Base-by-base conservation (phyloP, 2,329 filamentous ascomycete species). In the Aureobasidium musti region DNA sequence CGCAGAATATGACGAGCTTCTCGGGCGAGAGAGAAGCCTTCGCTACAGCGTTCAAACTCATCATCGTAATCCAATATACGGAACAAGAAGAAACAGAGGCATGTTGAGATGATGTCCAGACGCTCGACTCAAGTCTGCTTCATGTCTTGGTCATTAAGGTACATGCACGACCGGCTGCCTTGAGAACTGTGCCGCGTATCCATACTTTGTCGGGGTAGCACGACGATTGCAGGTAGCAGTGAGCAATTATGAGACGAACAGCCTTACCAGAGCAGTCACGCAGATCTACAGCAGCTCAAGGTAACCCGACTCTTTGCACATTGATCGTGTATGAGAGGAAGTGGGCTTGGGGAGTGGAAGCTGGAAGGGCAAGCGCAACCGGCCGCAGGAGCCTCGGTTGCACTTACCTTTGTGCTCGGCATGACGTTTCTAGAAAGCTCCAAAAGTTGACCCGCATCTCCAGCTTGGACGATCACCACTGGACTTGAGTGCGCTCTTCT, bases 391-490 rank as follows among this genome's bases (percentile, higher is more conserved):
- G 6, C 7, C 11, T n/a, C 60, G 60, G 47, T 13, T 63, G 26
- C 19, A 63, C 47, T 11, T 63, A 33, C 47, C 47, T 7, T 33
- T 6, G 8, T 4, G 7, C 5, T 6, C 19, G 5, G 11, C 45
- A 50, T 17, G 23, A 65, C 61, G 61, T 53, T 65, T 65, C 61
- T 65, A 65, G 61, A 65, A 65, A 65, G 61, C 61, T 65, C 61
- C 61, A 65, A 65, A 65, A 63, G 57, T 63, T 63, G 60, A 50
- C 47, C 45, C 45, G 49, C 50, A 56, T 65, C 49, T 64, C 61
- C 60, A 52, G 47, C 39, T 63, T 50, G 8, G 28, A 23, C 56
- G 56, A 60, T 60, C 54, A 59, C 17, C 11, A 26, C 21, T 26
- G 28, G n/a, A 60, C 39, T 47, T 60, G 56, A 47, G 41, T 47